Conservation (phyloP, 805 yeast species). For the Maudiozyma pseudohumilis region DNA sequence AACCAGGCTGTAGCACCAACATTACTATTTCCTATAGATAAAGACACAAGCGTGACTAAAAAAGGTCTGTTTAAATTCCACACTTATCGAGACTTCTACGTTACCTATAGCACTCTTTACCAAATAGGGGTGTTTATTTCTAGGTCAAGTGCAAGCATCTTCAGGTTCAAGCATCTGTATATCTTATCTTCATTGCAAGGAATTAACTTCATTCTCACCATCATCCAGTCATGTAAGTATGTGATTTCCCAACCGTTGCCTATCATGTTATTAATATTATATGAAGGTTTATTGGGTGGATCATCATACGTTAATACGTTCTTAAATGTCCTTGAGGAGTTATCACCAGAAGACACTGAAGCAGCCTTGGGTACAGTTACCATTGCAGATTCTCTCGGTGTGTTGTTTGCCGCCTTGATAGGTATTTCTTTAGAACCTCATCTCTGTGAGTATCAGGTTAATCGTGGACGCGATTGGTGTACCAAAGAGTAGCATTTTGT, state of each 20-base stretch:
- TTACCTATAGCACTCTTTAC: conserved; percentile 79
- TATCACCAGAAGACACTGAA: conserved; percentile 46
- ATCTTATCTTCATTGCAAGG: conserved; percentile 57
- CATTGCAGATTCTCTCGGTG: conserved; percentile 76
- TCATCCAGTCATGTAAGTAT: conserved; percentile 55
- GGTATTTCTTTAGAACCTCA: conserved; percentile 66
- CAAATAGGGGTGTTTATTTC: conserved; percentile 91
- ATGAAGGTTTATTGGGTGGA: conserved; percentile 90
- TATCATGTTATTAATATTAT: conserved; percentile 55
- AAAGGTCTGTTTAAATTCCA: conserved; percentile 45
- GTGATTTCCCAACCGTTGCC: conserved; percentile 51
- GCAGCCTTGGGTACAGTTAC: conserved; percentile 79
- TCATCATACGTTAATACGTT: conserved; percentile 85
- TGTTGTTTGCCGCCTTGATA: conserved; percentile 68
- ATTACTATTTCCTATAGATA: conserved; percentile 58
- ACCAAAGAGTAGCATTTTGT: conserved; percentile 25
- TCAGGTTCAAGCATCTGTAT: conserved; percentile 51
- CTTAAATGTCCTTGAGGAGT: conserved; percentile 57
- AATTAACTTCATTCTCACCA: conserved; percentile 47
- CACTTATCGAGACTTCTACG: conserved; percentile 76
- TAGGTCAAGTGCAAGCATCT: conserved; percentile 64
- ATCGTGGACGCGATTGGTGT: conserved; percentile 76
- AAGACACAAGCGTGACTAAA: conserved; percentile 14
- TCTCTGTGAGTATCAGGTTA: conserved; percentile 63
- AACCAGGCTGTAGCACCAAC: conserved; percentile 93